A percentile compares a stretch with the other conserved stretches of the same genome.
Evolutionary conservation across 2,329 filamentous ascomycete genomes (phyloP).

Genomic region (Chalaropsis ovoidea): DNA sequence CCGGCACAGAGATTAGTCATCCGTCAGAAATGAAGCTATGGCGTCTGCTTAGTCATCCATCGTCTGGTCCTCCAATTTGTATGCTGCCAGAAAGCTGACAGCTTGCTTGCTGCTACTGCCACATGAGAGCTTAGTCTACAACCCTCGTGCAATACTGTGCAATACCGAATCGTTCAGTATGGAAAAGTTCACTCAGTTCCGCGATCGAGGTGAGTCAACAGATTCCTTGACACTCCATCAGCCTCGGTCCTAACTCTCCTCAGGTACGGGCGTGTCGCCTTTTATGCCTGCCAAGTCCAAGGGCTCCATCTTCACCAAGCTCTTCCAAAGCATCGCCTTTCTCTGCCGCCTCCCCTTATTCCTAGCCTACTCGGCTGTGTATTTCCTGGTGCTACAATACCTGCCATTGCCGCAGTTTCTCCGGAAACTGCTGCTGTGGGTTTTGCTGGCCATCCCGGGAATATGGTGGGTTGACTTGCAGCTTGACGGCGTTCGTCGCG

Average conservation of each 20-base stretch:
- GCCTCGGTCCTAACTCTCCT: neutral
- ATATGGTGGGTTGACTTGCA: constrained; percentile 99
- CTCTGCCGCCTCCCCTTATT: constrained; percentile 70
- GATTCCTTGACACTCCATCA: neutral
- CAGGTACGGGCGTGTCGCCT: constrained; percentile 90
- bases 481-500: constrained; percentile 90
- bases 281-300: constrained; percentile 70
- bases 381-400: constrained; percentile 75
- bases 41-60: neutral
- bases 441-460: constrained; percentile 74
- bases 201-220: constrained; percentile 62
- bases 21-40: neutral
- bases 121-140: neutral
- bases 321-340: constrained; percentile 64
- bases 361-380: constrained; percentile 53
- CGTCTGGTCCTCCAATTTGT: neutral
- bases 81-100: neutral
- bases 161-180: constrained; percentile 40
- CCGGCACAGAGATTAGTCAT: neutral
- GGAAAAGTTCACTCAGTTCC: constrained; percentile 92
- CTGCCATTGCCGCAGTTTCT: constrained; percentile 54
- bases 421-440: constrained; percentile 81
- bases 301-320: constrained; percentile 50
- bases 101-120: neutral
- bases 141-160: neutral